Evolutionary conservation across 768 basidiomycete species (phyloP).

Genomic region (Leucocoprinus birnbaumii): DNA sequence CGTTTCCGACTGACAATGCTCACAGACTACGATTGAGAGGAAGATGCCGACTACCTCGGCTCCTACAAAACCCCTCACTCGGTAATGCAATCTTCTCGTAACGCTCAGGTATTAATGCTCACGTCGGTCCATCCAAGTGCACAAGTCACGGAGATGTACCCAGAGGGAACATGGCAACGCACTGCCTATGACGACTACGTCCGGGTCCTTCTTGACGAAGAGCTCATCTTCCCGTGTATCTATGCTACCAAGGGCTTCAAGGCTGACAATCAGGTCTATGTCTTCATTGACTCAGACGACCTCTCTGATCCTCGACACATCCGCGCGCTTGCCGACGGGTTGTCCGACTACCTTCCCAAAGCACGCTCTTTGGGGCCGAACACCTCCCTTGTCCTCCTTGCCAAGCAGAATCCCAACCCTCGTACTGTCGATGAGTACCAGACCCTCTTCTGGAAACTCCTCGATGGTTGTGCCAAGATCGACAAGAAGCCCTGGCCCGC

Average conservation of each 20-base stretch:
- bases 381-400: neutral
- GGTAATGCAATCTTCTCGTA: neutral
- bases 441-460: neutral
- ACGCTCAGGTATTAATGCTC: too few species aligned
- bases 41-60: neutral
- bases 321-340: neutral
- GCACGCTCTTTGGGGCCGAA: neutral
- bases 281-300: too few species aligned
- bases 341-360: neutral
- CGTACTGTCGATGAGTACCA: neutral
- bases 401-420: neutral
- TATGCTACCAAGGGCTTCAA: too few species aligned
- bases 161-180: too few species aligned
- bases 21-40: neutral
- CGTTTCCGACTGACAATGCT: neutral
- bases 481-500: too few species aligned
- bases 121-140: neutral
- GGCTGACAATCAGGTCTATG: too few species aligned
- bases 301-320: too few species aligned
- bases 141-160: neutral
- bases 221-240: too few species aligned
- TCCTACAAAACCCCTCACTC: neutral
- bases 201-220: too few species aligned
- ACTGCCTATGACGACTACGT: too few species aligned
- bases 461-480: neutral